Percentiles rank a stretch among this genome's conserved stretches.
Evolutionary conservation across 345 rosid species (phyloP).

Genomic region (Gossypium raimondii): DNA sequence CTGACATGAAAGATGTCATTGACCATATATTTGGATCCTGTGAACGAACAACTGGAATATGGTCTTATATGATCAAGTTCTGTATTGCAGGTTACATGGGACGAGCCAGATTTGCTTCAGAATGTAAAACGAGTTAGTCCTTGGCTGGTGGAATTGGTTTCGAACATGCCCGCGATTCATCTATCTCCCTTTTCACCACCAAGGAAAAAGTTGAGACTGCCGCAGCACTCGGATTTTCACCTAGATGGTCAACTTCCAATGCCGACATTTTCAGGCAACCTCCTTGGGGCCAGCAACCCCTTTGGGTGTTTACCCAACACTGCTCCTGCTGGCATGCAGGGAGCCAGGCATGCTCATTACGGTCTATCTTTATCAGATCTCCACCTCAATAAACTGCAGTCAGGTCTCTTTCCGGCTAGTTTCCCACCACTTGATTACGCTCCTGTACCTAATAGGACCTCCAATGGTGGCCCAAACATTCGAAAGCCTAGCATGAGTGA

Average conservation of each 20-base stretch:
- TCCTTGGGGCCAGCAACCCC: slow-evolving; percentile 46
- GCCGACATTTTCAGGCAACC: slow-evolving; percentile 49
- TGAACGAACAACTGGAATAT: neutral
- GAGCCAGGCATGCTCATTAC: slow-evolving; percentile 85
- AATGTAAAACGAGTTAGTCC: slow-evolving; percentile 69
- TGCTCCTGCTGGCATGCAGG: slow-evolving; percentile 91
- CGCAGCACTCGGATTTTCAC: slow-evolving; percentile 52
- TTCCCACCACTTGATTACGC: slow-evolving; percentile 32
- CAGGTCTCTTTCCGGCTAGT: slow-evolving; percentile 36
- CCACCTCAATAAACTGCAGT: slow-evolving; percentile 51
- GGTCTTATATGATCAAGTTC: neutral
- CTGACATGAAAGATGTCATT: neutral
- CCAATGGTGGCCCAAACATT: slow-evolving; percentile 22
- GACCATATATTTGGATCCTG: neutral
- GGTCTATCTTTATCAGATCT: slow-evolving; percentile 53
- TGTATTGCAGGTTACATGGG: slow-evolving; percentile 60
- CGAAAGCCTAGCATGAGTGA: slow-evolving; percentile 37
- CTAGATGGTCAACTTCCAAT: slow-evolving; percentile 47
- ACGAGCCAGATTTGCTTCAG: slow-evolving; percentile 73
- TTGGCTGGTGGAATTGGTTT: slow-evolving; percentile 72
- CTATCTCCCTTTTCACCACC: slow-evolving; percentile 62
- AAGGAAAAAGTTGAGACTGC: slow-evolving; percentile 58
- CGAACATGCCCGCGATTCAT: slow-evolving; percentile 62
- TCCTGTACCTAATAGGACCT: slow-evolving; percentile 29
- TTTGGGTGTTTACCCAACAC: slow-evolving; percentile 49